Conservation (phyloP, 2,329 filamentous ascomycete genomes). For the Fusarium incarnatum region DNA sequence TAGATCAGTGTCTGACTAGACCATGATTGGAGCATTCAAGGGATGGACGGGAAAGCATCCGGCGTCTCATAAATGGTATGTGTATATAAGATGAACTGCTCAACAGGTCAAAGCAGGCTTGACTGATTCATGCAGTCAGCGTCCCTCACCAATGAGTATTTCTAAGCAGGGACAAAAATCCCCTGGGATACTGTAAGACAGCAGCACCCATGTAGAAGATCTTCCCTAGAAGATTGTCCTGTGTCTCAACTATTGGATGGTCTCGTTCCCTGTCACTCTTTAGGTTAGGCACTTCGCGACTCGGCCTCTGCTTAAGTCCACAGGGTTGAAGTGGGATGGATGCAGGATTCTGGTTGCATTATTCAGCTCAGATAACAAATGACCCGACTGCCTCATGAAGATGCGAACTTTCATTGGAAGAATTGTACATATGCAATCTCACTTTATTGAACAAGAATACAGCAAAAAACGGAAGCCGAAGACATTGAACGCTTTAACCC, state of each 20-base stretch:
- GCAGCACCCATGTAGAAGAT: neutral
- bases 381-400: neutral
- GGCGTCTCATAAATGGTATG: neutral
- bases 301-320: constrained; percentile 44
- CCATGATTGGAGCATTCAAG: neutral
- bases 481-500: neutral
- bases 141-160: neutral
- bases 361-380: constrained; percentile 16
- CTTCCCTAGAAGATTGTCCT: neutral
- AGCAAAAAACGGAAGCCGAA: neutral
- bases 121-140: constrained; percentile 9
- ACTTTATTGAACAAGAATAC: neutral
- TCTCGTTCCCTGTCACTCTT: constrained; percentile 4
- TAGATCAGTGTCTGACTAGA: neutral
- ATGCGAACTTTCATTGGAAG: neutral
- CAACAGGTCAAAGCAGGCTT: neutral
- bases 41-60: neutral
- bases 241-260: constrained; percentile 12
- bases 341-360: neutral
- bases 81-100: neutral
- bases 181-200: constrained; percentile 6
- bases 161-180: neutral
- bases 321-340: constrained; percentile 17
- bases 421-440: neutral
- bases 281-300: constrained; percentile 35